These are phyloP conservation scores for Tylopilus sp. DNA, from an alignment of 768 basidiomycete species.

Conservation along the genomic window DNA sequence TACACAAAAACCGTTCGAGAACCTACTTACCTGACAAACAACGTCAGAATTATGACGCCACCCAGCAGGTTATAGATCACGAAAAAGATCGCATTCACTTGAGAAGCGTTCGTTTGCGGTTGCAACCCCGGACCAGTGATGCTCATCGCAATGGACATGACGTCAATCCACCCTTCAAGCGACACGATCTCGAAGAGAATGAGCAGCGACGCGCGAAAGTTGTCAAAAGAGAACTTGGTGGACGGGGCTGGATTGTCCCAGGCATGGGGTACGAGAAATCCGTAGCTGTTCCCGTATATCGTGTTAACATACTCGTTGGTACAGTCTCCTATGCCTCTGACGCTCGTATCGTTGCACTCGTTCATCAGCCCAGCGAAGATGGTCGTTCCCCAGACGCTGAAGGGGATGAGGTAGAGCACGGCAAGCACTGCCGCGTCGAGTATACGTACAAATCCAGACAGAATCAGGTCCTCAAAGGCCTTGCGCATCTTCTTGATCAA, in stretches of 20 bases:
- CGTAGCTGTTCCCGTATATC: conserved; percentile 56
- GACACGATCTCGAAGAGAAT: conserved; percentile 97
- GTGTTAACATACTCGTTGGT: conserved; percentile 69
- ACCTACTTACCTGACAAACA: conserved; percentile 77
- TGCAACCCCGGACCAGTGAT: conserved; percentile 70
- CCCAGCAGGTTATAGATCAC: conserved; percentile 89
- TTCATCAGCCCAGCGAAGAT: conserved; percentile 87
- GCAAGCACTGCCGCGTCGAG: conserved; percentile 88
- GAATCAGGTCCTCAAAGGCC: conserved; percentile 83
- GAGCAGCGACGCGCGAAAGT: conserved; percentile 75
- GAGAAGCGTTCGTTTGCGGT: conserved; percentile 67
- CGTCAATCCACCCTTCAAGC: conserved; percentile 95
- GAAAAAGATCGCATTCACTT: conserved; percentile 88
- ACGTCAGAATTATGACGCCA: conserved; percentile 82
- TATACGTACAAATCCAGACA: conserved; percentile 81
- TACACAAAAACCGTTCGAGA: neutral
- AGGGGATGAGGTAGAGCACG: conserved; percentile 88
- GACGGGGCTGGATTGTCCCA: conserved; percentile 86
- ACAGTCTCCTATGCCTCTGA: conserved; percentile 59
- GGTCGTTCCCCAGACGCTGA: conserved; percentile 91
- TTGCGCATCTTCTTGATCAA: conserved; percentile 82
- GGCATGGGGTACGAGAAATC: conserved; percentile 76
- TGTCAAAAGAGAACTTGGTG: conserved; percentile 87
- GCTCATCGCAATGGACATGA: conserved; percentile 76
- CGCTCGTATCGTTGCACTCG: conserved; percentile 68